Evolutionary conservation across 2,329 filamentous ascomycete species (phyloP), one percentile per base, ranked within the genome.

Genomic region (Cercospora zeae-maydis): DNA sequence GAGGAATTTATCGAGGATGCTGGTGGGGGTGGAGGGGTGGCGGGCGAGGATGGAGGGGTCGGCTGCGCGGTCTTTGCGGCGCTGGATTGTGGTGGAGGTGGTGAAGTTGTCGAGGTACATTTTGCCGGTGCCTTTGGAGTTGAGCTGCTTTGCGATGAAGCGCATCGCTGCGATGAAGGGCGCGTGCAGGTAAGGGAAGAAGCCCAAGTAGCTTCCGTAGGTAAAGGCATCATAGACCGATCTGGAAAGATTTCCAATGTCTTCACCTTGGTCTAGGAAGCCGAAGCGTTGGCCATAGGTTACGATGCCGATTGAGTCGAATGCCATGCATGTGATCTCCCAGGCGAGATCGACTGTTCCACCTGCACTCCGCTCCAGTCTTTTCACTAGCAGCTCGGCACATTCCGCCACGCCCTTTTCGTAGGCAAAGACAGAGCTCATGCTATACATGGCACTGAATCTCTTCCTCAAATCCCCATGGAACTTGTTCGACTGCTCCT

Each of bases 271-370:
- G 16, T 78, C 75, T 0, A 79, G 66, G 27, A 77, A 78, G 0
- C 77, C 76, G 11, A 78, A 67, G 1, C 74, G 70, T 51, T 71
- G 71, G 9, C 69, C 64, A 31, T 64, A 69, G 7, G 77, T 78
- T 16, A 78, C 75, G 31, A 70, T 61, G 0, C 73, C 73, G 27
- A 78, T 76, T 1, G 77, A 74, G 54, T 78, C 77, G 55, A 78
- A 78, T 0, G 77, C 76, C 51, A 63, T 52, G 27, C 61, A 63
- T 42, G 58, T 55, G 31, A 63, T 47, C 34, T 49, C 39, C 61
- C 61, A 63, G 4, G 52, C 49, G 4, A 63, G 57, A 51, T 63
- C 61, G n/a, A 63, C 45, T 21, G 54, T 39, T 10, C 14, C 45
- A 1, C 57, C 57, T 13, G 37, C 33, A 31, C 52, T 39, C 16